Evolutionary conservation across 2,329 filamentous ascomycete genomes (phyloP), one percentile per base, ranked within the genome.

Genomic region (Biscogniauxia mediterranea): DNA sequence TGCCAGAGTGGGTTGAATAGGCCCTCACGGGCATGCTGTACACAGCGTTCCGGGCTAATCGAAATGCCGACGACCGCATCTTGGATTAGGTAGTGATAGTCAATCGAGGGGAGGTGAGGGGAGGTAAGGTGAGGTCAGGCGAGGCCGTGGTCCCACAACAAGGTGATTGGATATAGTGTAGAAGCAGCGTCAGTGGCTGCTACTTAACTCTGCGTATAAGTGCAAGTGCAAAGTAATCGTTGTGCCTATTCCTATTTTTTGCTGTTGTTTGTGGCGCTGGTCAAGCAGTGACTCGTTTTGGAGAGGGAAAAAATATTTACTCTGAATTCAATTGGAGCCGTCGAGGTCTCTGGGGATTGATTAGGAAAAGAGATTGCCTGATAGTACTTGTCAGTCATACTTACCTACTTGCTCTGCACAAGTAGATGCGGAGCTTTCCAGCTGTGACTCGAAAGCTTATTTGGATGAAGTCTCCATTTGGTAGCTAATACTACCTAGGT

Each of bases 11-110:
- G 13, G 61, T 58, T 68, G 81, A 81, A 62, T 81, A 81, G 26
- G 77, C 71, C 63, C 82, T 76, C 61, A 73, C 72, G 60, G 81
- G 78, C 23, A 78, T 58, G 64, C 55, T 59, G 19, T 63, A 55
- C 28, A 63, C 61, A 55, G 58, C 54, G 59, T 59, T 55, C 25
- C 52, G 52, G 57, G 63, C 38, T 53, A 71, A 53, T 38, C 66
- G 64, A 59, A 66, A 54, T 51, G 66, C 51, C 51, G 71, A 56
- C 20, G 65, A 61, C 23, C 69, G 60, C 71, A 74, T 74, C 11
- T 66, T 70, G 61, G 56, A 56, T 55, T 15, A 50, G 28, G 6
- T 11, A 46, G 11, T 21, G 25, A 5, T 5, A 4, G 52, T 55
- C 2, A 50, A 28, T 56, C n/a, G 15, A 23, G 25, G 32, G 5